phyloP scores from a whole-genome alignment of 1,284 basidiomycete species.

The Malassezia brasiliensis region DNA sequence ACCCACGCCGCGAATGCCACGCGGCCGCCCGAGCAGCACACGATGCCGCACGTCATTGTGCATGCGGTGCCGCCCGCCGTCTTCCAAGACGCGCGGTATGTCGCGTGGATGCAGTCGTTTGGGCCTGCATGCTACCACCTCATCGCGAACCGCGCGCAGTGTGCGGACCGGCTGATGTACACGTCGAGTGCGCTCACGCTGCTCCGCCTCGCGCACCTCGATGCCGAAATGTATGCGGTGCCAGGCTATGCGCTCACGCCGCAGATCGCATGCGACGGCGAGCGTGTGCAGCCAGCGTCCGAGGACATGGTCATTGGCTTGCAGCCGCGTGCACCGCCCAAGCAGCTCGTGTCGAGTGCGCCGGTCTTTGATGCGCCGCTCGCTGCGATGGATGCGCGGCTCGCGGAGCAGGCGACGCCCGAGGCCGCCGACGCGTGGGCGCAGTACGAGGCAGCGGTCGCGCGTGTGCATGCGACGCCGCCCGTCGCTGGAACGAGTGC shows the following conservation, averaged over 20 bases:
- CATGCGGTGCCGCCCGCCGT: conserved; percentile 30
- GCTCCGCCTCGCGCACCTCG: conserved; percentile 63
- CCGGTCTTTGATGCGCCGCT: conserved; percentile 42
- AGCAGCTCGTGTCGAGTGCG: conserved; percentile 16
- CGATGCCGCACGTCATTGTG: conserved; percentile 50
- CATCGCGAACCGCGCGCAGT: conserved; percentile 55
- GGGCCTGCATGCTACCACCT: conserved; percentile 53
- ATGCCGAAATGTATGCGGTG: conserved; percentile 64
- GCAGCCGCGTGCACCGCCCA: conserved; percentile 24
- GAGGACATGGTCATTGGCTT: conserved; percentile 19
- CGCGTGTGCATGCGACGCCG: conserved; percentile 15
- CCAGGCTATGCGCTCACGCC: conserved; percentile 53
- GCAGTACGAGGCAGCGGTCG: conserved; percentile 23
- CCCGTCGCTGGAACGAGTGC: background rate
- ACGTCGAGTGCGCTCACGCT: conserved; percentile 65
- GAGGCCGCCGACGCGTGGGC: conserved; percentile 18
- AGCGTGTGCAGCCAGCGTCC: background rate
- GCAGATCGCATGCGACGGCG: background rate
- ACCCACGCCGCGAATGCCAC: conserved; percentile 15
- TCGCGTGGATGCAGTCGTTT: conserved; percentile 62
- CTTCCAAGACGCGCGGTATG: conserved; percentile 61
- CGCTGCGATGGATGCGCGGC: conserved; percentile 18
- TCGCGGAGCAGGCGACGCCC: conserved; percentile 9
- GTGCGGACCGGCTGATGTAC: conserved; percentile 63
- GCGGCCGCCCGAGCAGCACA: conserved; percentile 48